Evolutionary conservation across 1,139 yeast species (phyloP).

Genomic region (Debaryomyces robertsiae): DNA sequence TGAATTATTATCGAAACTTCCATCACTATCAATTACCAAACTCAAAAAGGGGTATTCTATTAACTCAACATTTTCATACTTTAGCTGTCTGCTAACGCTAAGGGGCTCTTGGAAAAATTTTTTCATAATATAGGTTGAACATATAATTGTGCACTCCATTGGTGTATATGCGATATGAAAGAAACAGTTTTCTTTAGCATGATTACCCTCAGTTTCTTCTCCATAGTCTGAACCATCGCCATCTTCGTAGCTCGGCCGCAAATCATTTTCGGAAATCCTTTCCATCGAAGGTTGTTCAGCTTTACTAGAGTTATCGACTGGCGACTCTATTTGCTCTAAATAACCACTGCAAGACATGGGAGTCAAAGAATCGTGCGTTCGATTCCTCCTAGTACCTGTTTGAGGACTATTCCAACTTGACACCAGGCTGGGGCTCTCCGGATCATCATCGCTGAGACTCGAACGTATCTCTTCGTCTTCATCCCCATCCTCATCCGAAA

Average conservation of each 20-base stretch:
- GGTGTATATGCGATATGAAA: constrained; percentile 62
- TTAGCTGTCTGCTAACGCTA: constrained; percentile 27
- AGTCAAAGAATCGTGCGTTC: constrained; percentile 12
- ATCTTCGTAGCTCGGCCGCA: constrained; percentile 11
- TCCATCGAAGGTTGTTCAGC: constrained; percentile 9
- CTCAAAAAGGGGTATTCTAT: constrained; percentile 51
- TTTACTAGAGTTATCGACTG: constrained; percentile 28
- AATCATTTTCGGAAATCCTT: constrained; percentile 17
- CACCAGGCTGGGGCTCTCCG: neutral
- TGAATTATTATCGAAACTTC: constrained; percentile 53
- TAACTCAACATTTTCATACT: constrained; percentile 41
- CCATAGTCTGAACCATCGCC: neutral
- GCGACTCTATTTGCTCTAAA: constrained; percentile 18
- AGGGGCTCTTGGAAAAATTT: constrained; percentile 42
- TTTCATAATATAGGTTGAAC: constrained; percentile 40
- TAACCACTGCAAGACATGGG: constrained; percentile 17
- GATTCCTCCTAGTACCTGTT: neutral
- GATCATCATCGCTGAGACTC: neutral
- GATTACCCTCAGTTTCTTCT: constrained; percentile 4
- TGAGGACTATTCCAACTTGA: constrained; percentile 1
- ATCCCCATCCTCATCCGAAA: constrained; percentile 21
- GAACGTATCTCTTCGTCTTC: constrained; percentile 17
- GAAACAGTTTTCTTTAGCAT: constrained; percentile 30
- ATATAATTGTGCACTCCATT: constrained; percentile 56
- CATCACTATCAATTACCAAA: constrained; percentile 65